phyloP scores from a whole-genome alignment of 2,329 filamentous ascomycete species.

The Trichoderma sp. region DNA sequence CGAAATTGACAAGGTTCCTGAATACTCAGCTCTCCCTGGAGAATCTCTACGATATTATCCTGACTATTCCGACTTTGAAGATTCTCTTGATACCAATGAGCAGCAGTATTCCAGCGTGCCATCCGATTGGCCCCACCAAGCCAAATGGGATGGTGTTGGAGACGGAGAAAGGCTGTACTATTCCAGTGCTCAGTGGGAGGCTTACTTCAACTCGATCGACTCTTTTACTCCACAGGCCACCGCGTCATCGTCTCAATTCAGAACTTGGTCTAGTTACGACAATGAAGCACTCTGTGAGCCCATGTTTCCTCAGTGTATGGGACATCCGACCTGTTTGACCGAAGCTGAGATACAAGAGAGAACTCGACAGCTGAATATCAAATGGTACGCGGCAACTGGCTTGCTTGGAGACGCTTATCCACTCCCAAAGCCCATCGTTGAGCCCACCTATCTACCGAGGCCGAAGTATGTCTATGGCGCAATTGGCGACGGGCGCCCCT shows the following conservation, averaged over 20 bases:
- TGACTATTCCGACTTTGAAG: neutral
- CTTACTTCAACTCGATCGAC: neutral
- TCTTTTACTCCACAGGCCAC: neutral
- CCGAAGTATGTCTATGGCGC: slow-evolving; percentile 11
- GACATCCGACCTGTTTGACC: slow-evolving; percentile 32
- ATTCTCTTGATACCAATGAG: neutral
- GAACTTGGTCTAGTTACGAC: neutral
- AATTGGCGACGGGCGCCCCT: slow-evolving; percentile 20
- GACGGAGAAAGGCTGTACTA: neutral
- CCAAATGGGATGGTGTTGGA: neutral
- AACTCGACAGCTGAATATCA: slow-evolving; percentile 16
- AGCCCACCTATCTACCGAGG: slow-evolving; percentile 29
- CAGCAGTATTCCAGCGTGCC: neutral
- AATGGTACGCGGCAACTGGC: slow-evolving; percentile 29
- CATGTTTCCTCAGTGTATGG: slow-evolving; percentile 19
- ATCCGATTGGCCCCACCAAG: neutral
- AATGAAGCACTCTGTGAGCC: neutral
- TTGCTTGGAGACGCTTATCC: neutral
- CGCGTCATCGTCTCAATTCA: neutral
- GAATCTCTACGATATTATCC: neutral
- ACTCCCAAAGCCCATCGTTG: slow-evolving; percentile 40
- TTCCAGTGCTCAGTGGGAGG: neutral
- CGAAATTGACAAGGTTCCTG: neutral
- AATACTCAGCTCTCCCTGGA: neutral
- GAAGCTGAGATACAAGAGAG: slow-evolving; percentile 33